Evolutionary conservation across 139 green algal species (phyloP), one percentile per base, ranked within the genome.

Genomic region (Limnomonas spitsbergensis): DNA sequence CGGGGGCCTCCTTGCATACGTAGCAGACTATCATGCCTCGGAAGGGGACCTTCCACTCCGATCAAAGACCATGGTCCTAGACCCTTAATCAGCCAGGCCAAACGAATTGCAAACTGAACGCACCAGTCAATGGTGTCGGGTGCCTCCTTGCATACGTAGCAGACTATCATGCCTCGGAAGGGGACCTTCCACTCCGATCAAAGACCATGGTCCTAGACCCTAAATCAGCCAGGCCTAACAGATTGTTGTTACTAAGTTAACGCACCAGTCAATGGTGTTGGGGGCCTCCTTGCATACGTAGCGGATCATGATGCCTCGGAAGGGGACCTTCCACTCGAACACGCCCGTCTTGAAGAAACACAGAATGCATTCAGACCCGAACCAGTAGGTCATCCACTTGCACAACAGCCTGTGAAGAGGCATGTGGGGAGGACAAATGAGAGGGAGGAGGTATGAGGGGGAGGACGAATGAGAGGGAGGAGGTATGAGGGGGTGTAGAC

Each of bases 311-410:
- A 70, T 52, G 3, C 73, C 73, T 7, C 14, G 47, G 66, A 81
- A 72, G 2, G 77, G 77, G 3, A 47, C 42, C n/a, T 73, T 66
- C 77, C 77, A 81, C 77, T 81, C 77, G 54, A 73, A 81, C 35
- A 77, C 77, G 7, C 78, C 78, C 1, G 52, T 79, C 26, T 38
- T 69, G 56, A 83, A 83, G 71, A 83, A 83, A 1, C 36, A 47
- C 3, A 83, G 71, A n/a, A 83, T 73, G 3, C 4, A 7, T 3
- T 79, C n/a, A 1, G 38, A 66, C 7, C 40, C 73, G 27, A 78
- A 78, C 29, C 29, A 78, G 42, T 70, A 47, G 4, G 73, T 78
- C 73, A 78, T 78, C 73, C 73, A 78, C 31, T 78, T 69, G 52
- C 47, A 69, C 32, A 78, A 4, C 3, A 69, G 47, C 31, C 42